These are phyloP conservation scores for Ambrosia hybrid DNA, from an alignment of 140 eudicot genomes.

Conservation along the genomic window DNA sequence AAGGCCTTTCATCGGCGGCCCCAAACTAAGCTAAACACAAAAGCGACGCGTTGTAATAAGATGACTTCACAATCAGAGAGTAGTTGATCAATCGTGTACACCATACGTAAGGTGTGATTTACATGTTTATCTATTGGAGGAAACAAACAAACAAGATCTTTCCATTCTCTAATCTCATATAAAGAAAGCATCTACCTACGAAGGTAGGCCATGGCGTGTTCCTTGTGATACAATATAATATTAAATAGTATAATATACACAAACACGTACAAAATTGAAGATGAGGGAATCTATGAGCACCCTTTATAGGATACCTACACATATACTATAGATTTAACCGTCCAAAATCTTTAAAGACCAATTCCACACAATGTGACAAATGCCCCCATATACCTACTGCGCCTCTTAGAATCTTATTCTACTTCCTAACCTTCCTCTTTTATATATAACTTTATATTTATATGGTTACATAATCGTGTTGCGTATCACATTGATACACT, in stretches of 20 bases:
- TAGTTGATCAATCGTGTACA: no score
- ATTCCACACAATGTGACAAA: slow-evolving; percentile 31
- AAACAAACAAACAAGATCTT: slow-evolving; percentile 20
- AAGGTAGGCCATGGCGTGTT: slow-evolving; percentile 13
- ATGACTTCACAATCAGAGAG: no score
- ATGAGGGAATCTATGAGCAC: slow-evolving; percentile 26
- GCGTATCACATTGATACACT: no score
- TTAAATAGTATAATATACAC: slow-evolving; percentile 25
- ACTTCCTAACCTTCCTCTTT: background rate
- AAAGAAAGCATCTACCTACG: slow-evolving; percentile 11
- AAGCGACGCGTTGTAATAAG: no score
- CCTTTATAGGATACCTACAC: slow-evolving; percentile 19
- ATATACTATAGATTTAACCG: background rate
- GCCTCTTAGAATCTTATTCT: slow-evolving; percentile 21
- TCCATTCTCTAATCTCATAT: background rate
- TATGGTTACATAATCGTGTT: no score
- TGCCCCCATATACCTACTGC: slow-evolving; percentile 4
- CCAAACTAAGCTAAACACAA: no score
- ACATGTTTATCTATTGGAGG: background rate
- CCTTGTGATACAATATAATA: slow-evolving; percentile 22
- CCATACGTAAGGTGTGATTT: background rate
- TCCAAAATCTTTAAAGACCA: slow-evolving; percentile 8
- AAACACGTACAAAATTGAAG: slow-evolving; percentile 31
- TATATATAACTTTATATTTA: no score
- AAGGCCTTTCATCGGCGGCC: no score